phyloP scores from a whole-genome alignment of 768 basidiomycete genomes.

The Tremella mesenterica region DNA sequence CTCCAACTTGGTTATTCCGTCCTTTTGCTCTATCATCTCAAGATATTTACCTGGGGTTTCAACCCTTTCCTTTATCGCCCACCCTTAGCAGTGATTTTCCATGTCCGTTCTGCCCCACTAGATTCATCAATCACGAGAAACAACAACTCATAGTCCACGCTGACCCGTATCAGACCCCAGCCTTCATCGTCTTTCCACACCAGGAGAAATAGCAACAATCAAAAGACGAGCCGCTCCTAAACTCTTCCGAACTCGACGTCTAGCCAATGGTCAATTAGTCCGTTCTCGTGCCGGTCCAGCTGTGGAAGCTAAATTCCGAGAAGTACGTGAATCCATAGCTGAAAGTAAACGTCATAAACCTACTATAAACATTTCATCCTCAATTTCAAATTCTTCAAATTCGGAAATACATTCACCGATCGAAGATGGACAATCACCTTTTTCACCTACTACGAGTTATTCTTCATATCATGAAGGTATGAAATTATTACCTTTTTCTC shows the following conservation, averaged over 20 bases:
- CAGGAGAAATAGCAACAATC: slow-evolving; percentile 26
- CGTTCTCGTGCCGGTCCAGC: slow-evolving; percentile 31
- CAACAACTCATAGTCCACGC: too few relatives aligned
- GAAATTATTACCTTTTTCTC: too few relatives aligned
- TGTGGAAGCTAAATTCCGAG: slow-evolving; percentile 31
- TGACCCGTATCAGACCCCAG: slow-evolving; percentile 27
- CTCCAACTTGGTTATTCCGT: not conserved
- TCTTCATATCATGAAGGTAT: too few relatives aligned
- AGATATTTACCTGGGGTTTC: too few relatives aligned
- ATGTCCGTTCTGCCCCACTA: not conserved
- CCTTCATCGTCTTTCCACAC: slow-evolving; percentile 34
- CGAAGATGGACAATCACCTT: too few relatives aligned
- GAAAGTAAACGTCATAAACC: slow-evolving; percentile 2
- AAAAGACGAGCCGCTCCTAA: slow-evolving; percentile 43
- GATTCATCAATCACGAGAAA: not conserved
- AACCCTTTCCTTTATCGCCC: too few relatives aligned
- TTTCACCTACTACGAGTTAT: too few relatives aligned
- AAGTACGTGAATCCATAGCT: slow-evolving; percentile 28
- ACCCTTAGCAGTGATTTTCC: not conserved
- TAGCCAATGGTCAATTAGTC: slow-evolving; percentile 38
- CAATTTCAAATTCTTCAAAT: too few relatives aligned
- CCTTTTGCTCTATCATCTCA: too few relatives aligned
- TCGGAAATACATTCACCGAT: too few relatives aligned
- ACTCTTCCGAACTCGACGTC: slow-evolving; percentile 37
- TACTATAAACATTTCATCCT: too few relatives aligned